Percentiles rank a stretch among this genome's conserved stretches.
These are phyloP conservation scores for Myxozyma geophila DNA, from an alignment of 805 yeast species.

Conservation along the genomic window DNA sequence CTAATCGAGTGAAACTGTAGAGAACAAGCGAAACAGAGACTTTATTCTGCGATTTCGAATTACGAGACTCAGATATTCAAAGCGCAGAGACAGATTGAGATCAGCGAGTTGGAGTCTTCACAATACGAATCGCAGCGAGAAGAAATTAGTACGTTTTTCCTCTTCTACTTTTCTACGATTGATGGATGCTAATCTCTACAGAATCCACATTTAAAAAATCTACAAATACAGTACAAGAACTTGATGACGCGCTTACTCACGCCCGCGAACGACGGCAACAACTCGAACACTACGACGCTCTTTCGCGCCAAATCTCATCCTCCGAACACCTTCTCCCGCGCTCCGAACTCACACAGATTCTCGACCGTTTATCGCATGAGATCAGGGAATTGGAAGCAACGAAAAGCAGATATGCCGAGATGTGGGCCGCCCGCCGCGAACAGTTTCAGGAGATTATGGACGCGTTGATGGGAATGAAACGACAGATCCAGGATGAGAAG, in stretches of 20 bases:
- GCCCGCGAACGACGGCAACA: conserved; percentile 37
- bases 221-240: not conserved
- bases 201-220: conserved; percentile 14
- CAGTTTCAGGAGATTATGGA: conserved; percentile 38
- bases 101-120: conserved; percentile 34
- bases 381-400: conserved; percentile 38
- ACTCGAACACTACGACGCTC: conserved; percentile 38
- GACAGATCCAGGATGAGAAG: conserved; percentile 36
- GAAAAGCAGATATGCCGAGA: conserved; percentile 24
- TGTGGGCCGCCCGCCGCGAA: conserved; percentile 38
- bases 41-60: conserved; percentile 11
- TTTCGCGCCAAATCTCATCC: conserved; percentile 20
- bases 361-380: conserved; percentile 37
- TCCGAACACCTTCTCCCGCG: conserved; percentile 33
- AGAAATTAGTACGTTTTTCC: conserved; percentile 23
- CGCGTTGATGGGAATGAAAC: conserved; percentile 34
- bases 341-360: conserved; percentile 30
- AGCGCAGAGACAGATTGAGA: conserved; percentile 37
- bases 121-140: conserved; percentile 35
- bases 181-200: not conserved
- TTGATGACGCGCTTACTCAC: conserved; percentile 25
- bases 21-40: conserved; percentile 5
- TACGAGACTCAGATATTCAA: conserved; percentile 11
- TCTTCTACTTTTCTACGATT: not conserved
- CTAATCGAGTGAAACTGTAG: conserved; percentile 2